Base-by-base conservation (phyloP, 2,329 filamentous ascomycete genomes). In the Coniochaeta ligniaria region DNA sequence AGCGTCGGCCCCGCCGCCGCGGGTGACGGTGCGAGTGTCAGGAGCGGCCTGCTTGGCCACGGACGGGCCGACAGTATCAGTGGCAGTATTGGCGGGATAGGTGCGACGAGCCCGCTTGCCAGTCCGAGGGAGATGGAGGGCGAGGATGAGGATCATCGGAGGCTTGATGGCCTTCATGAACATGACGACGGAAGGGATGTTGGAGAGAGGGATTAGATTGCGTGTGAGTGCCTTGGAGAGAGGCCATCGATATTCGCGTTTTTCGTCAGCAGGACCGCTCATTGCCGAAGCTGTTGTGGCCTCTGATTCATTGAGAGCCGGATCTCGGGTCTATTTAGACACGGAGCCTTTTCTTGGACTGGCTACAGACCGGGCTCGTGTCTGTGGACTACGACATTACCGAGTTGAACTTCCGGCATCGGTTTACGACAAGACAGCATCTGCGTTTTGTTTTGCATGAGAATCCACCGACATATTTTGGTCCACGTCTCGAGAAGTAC, bases 31-130 rank as follows among this genome's bases (percentile, higher is more conserved):
- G 86, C 87, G 11, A 96, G 92, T 69, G 78, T 96, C 33, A 83
- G 91, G 59, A 96, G 91, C 71, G 91, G 90, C 0, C 76, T 89
- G 1, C 72, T 91, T 3, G 90, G 91, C 0, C 93, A 96, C 72
- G 85, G 84, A 2, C 83, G 91, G 63, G 88, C 91, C 57, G 92
- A 96, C 71, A 96, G 92, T 73, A 85, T 94, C 60, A 89, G 81
- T 63, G 89, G 90, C 28, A 94, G 90, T 72, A 87, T 92, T 64
- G 84, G 81, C 7, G 83, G 82, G 9, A 69, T 82, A 17, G 54
- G 31, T 8, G n/a, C 59, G 20, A 78, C 81, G 33, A 89, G 85
- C 65, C 86, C 88, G 16, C 73, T 92, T 41, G 83, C 83, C 2
- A 89, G 84, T 59, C 80, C 83, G 43, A 71, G 77, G 59, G 80